phyloP scores from a whole-genome alignment of 805 yeast genomes.

The Ascoidea rubescens region DNA sequence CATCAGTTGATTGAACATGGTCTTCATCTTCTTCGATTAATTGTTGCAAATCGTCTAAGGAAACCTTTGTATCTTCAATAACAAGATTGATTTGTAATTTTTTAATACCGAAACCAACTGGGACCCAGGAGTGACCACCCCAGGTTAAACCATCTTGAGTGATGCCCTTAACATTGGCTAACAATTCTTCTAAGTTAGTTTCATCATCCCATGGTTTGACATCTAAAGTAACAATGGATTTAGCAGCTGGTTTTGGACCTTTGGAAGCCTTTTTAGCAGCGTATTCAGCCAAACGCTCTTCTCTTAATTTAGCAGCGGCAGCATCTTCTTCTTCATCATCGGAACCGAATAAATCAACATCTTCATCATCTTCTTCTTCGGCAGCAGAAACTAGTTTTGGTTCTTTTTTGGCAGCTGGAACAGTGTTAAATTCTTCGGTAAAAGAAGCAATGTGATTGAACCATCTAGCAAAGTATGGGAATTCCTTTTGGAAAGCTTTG shows the following conservation, averaged over 20 bases:
- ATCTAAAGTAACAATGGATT: slow-evolving; percentile 91
- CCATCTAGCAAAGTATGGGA: slow-evolving; percentile 96
- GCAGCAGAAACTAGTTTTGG: slow-evolving; percentile 40
- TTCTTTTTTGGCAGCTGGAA: slow-evolving; percentile 58
- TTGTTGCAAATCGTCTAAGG: slow-evolving; percentile 78
- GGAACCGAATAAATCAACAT: slow-evolving; percentile 90
- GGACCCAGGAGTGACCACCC: slow-evolving; percentile 96
- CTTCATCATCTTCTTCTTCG: slow-evolving; percentile 66
- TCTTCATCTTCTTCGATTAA: slow-evolving; percentile 86
- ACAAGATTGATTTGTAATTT: slow-evolving; percentile 98
- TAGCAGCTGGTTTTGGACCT: slow-evolving; percentile 98
- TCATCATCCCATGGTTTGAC: slow-evolving; percentile 99
- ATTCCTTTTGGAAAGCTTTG: slow-evolving; percentile 86
- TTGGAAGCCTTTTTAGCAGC: slow-evolving; percentile 94
- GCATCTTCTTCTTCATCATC: slow-evolving; percentile 90
- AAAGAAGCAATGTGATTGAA: slow-evolving; percentile 94
- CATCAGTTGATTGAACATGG: slow-evolving; percentile 97
- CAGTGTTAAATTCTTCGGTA: slow-evolving; percentile 68
- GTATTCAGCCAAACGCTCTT: slow-evolving; percentile 95
- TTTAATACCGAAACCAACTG: slow-evolving; percentile 99
- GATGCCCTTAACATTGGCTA: slow-evolving; percentile 70
- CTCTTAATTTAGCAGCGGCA: slow-evolving; percentile 95
- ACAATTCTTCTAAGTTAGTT: slow-evolving; percentile 83
- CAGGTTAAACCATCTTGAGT: slow-evolving; percentile 88
- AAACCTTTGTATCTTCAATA: slow-evolving; percentile 93